Percentiles rank a stretch among this genome's conserved stretches.
These are phyloP conservation scores for Tricholoma sp. DNA, from an alignment of 768 basidiomycete species.

Conservation along the genomic window DNA sequence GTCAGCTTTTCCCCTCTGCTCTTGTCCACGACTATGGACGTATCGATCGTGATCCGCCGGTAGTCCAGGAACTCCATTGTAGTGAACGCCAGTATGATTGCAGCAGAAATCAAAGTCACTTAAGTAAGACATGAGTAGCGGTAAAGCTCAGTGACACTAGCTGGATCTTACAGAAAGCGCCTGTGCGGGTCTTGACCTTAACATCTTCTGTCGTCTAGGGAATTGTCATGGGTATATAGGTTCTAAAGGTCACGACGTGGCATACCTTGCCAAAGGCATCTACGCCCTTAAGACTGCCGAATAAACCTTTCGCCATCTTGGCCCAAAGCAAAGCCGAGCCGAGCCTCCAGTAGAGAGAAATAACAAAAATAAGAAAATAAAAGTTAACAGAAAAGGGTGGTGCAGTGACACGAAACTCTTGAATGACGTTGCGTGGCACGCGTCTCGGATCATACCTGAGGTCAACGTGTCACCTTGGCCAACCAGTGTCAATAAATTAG, in stretches of 20 bases:
- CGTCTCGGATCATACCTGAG: not conserved
- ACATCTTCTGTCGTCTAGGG: conserved; percentile 96
- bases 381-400: conserved; percentile 5
- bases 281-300: conserved; percentile 78
- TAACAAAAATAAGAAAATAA: conserved; percentile 19
- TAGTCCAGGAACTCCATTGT: conserved; percentile 97
- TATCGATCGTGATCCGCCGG: conserved; percentile 78
- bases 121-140: conserved; percentile 1
- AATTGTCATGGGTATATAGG: conserved; percentile 2
- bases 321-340: conserved; percentile 30
- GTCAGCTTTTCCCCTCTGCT: conserved; percentile 92
- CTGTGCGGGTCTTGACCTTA: conserved; percentile 96
- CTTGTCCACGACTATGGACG: conserved; percentile 91
- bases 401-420: conserved; percentile 9
- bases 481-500: too few species aligned
- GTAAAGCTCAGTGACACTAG: not conserved
- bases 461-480: conserved; percentile 29
- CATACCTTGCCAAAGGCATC: conserved; percentile 99
- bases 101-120: conserved; percentile 92
- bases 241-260: conserved; percentile 9
- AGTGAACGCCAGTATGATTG: conserved; percentile 88
- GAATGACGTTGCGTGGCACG: conserved; percentile 5
- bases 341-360: conserved; percentile 24
- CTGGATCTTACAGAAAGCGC: conserved; percentile 69
- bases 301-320: conserved; percentile 72